Evolutionary conservation across 768 basidiomycete species (phyloP).

Genomic region (Vararia minispora): DNA sequence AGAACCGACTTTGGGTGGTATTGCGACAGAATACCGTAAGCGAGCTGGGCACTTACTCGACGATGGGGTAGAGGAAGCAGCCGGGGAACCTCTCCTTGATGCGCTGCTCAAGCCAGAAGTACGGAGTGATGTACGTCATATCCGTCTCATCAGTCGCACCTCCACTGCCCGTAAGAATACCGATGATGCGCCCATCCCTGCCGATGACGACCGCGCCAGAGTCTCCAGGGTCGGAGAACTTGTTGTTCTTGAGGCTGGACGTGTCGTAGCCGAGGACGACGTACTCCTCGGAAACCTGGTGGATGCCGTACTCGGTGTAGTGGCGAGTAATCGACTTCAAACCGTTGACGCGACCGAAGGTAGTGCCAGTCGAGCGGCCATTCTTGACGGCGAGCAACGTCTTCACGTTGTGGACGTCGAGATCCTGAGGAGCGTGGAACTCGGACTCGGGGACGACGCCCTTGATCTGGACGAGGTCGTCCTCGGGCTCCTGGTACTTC

Average conservation of each 20-base stretch:
- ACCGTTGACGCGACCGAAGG: slow-evolving; percentile 17
- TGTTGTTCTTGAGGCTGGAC: slow-evolving; percentile 7
- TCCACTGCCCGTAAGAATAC: slow-evolving; percentile 12
- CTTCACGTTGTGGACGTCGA: slow-evolving; percentile 11
- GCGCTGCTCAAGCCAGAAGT: not conserved
- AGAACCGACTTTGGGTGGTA: too few relatives aligned
- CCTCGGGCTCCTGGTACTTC: slow-evolving; percentile 13
- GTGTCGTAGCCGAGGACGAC: slow-evolving; percentile 9
- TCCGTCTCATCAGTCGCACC: not conserved
- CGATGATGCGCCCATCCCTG: slow-evolving; percentile 8
- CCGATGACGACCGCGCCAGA: slow-evolving; percentile 16
- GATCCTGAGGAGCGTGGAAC: slow-evolving; percentile 10
- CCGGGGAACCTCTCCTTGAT: slow-evolving; percentile 2
- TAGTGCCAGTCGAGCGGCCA: slow-evolving; percentile 15
- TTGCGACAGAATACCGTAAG: too few relatives aligned
- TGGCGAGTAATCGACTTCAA: slow-evolving; percentile 14
- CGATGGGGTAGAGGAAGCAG: not conserved
- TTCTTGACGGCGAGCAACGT: slow-evolving; percentile 16
- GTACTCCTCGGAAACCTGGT: slow-evolving; percentile 10
- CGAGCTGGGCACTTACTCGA: too few relatives aligned
- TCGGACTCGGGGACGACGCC: slow-evolving; percentile 12
- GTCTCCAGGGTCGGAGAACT: slow-evolving; percentile 15
- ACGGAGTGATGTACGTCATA: slow-evolving; percentile 5
- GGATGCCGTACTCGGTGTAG: slow-evolving; percentile 8
- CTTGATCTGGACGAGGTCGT: slow-evolving; percentile 12